Percentiles rank a stretch among this genome's conserved stretches.
Conservation (phyloP, 352 stramenopile genomes). For the Globisporangium parvum region DNA sequence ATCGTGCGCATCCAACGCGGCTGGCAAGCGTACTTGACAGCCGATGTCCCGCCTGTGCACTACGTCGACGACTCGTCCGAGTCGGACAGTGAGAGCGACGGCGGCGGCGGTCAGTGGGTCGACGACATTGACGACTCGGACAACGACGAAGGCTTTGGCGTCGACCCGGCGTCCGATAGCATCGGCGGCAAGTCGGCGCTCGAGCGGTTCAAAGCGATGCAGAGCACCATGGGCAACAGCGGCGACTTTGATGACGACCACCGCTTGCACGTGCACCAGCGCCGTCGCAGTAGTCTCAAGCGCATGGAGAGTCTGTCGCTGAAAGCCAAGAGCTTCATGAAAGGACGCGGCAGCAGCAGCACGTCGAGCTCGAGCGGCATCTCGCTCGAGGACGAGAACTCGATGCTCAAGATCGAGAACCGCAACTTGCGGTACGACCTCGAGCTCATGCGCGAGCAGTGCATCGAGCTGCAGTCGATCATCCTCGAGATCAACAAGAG, state of each 20-base stretch:
- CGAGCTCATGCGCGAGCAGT: slow-evolving; percentile 86
- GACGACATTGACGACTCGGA: slow-evolving; percentile 44
- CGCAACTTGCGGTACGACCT: slow-evolving; percentile 85
- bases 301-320: slow-evolving; percentile 70
- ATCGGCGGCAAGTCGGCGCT: slow-evolving; percentile 41
- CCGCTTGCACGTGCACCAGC: background rate
- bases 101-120: slow-evolving; percentile 32
- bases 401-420: slow-evolving; percentile 85
- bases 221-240: slow-evolving; percentile 26
- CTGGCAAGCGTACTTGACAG: slow-evolving; percentile 49
- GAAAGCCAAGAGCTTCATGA: slow-evolving; percentile 70
- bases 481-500: slow-evolving; percentile 90
- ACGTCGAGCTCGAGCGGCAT: slow-evolving; percentile 59
- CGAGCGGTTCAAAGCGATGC: slow-evolving; percentile 64
- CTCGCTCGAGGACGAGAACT: slow-evolving; percentile 78
- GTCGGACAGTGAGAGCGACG: slow-evolving; percentile 37
- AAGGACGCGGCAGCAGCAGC: slow-evolving; percentile 43
- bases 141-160: slow-evolving; percentile 42
- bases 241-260: slow-evolving; percentile 15
- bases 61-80: slow-evolving; percentile 18
- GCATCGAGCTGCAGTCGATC: slow-evolving; percentile 82
- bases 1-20: slow-evolving; percentile 71
- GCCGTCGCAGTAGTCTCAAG: slow-evolving; percentile 47
- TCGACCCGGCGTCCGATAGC: slow-evolving; percentile 18
- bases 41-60: slow-evolving; percentile 20